Conservation (phyloP, 2,329 filamentous ascomycete genomes). For the Blastomyces parvus region DNA sequence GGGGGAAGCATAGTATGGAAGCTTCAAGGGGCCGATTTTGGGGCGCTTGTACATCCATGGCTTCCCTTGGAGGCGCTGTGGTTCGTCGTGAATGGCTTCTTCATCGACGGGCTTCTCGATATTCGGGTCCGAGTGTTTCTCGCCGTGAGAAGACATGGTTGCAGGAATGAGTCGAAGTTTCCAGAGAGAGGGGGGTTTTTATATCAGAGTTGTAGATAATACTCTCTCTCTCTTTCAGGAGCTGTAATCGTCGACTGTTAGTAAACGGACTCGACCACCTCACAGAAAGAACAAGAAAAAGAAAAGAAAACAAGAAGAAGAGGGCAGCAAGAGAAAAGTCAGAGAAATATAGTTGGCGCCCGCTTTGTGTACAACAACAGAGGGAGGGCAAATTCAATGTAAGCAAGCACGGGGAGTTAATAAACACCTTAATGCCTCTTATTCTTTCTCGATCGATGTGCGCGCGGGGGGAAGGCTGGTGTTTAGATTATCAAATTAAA, state of each 20-base stretch:
- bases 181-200: background rate
- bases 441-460: background rate
- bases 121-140: slow-evolving; percentile 6
- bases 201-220: background rate
- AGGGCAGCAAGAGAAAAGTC: background rate
- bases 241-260: background rate
- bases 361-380: too few relatives aligned
- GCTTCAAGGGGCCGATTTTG: slow-evolving; percentile 44
- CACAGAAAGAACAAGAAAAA: slow-evolving; percentile 5
- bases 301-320: background rate
- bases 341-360: background rate
- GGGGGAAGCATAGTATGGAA: slow-evolving; percentile 65
- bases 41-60: slow-evolving; percentile 60
- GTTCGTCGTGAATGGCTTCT: slow-evolving; percentile 22
- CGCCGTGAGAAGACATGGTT: slow-evolving; percentile 11
- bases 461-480: background rate
- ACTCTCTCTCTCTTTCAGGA: too few relatives aligned
- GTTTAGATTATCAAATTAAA: background rate
- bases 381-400: too few relatives aligned
- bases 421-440: background rate
- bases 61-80: slow-evolving; percentile 22
- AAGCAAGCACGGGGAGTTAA: background rate
- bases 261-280: background rate
- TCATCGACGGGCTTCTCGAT: slow-evolving; percentile 25
- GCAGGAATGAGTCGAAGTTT: slow-evolving; percentile 4